Percentiles rank a stretch among this genome's conserved stretches.
phyloP scores from a whole-genome alignment of 1,284 basidiomycete genomes.

The Boletus smithii region DNA sequence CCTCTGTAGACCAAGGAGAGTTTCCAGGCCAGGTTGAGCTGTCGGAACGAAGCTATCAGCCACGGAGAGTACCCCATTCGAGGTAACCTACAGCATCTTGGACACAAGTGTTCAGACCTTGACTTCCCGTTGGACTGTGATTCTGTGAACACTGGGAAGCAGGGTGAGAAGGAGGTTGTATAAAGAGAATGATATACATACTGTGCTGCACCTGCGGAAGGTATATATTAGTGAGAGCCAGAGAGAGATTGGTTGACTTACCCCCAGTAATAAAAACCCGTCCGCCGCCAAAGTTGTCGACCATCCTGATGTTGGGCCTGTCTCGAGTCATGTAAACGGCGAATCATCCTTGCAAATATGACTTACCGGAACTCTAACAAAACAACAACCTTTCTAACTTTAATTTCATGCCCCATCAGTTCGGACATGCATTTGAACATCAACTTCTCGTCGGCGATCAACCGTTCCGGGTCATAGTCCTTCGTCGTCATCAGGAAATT shows the following conservation, averaged over 20 bases:
- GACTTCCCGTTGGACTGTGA: constrained; percentile 27
- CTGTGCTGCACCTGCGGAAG: background rate
- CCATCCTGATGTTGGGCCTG: constrained; percentile 35
- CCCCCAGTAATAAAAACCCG: constrained; percentile 36
- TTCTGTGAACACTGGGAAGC: constrained; percentile 3
- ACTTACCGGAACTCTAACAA: constrained; percentile 27
- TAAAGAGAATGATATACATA: background rate
- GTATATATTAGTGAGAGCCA: background rate
- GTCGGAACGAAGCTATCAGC: background rate
- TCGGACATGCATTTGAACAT: constrained; percentile 18
- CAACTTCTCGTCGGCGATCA: constrained; percentile 22
- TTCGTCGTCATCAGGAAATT: constrained; percentile 32
- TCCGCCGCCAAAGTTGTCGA: constrained; percentile 30
- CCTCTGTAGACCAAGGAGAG: constrained; percentile 37
- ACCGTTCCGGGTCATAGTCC: constrained; percentile 26
- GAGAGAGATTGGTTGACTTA: background rate
- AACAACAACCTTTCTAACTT: constrained; percentile 14
- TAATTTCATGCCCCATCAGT: constrained; percentile 12
- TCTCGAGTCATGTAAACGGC: background rate
- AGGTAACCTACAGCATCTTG: constrained; percentile 38
- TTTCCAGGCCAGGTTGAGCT: constrained; percentile 45
- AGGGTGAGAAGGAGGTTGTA: background rate
- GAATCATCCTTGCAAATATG: background rate
- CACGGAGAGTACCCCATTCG: background rate
- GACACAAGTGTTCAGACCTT: constrained; percentile 41